Evolutionary conservation across 176 grass and related monocot genomes (phyloP).

Genomic region (Metroxylon sagu): DNA sequence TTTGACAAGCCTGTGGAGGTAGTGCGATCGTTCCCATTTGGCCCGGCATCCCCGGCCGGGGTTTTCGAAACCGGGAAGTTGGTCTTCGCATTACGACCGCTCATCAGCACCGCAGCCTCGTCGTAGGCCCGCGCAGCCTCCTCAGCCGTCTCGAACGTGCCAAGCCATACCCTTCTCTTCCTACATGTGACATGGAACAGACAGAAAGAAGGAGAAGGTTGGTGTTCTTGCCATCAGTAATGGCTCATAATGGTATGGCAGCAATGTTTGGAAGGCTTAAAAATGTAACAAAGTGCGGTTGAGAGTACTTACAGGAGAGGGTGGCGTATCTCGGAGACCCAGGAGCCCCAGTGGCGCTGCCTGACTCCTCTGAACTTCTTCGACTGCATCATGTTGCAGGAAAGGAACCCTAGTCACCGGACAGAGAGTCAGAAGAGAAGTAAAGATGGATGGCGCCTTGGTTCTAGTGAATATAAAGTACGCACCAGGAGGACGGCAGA

Average conservation of each 20-base stretch:
- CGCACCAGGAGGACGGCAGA: too few species aligned
- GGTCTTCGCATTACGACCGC: slow-evolving; percentile 97
- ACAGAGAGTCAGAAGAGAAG: too few species aligned
- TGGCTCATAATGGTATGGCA: neutral
- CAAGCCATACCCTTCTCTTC: slow-evolving; percentile 97
- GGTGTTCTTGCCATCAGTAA: neutral
- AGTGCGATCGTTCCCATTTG: neutral
- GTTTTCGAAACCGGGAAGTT: slow-evolving; percentile 73
- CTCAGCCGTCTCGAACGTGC: slow-evolving; percentile 98
- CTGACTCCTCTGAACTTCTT: slow-evolving; percentile 99
- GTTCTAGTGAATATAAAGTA: too few species aligned
- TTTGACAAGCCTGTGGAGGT: slow-evolving; percentile 49
- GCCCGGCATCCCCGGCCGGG: slow-evolving; percentile 24
- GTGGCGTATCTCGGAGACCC: slow-evolving; percentile 99
- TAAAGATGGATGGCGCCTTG: too few species aligned
- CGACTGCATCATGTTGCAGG: slow-evolving; percentile 63
- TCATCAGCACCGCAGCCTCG: slow-evolving; percentile 95
- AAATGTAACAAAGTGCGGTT: neutral
- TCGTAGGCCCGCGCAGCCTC: slow-evolving; percentile 95
- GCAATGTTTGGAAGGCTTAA: too few species aligned
- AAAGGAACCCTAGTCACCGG: too few species aligned
- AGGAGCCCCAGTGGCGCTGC: slow-evolving; percentile 99
- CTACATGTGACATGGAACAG: slow-evolving; percentile 27
- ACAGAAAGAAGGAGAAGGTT: neutral
- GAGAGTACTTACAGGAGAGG: slow-evolving; percentile 78